Evolutionary conservation across 441 rosid genomes (phyloP), one percentile per base, ranked within the genome.

Genomic region (Adansonia madagascariensis): DNA sequence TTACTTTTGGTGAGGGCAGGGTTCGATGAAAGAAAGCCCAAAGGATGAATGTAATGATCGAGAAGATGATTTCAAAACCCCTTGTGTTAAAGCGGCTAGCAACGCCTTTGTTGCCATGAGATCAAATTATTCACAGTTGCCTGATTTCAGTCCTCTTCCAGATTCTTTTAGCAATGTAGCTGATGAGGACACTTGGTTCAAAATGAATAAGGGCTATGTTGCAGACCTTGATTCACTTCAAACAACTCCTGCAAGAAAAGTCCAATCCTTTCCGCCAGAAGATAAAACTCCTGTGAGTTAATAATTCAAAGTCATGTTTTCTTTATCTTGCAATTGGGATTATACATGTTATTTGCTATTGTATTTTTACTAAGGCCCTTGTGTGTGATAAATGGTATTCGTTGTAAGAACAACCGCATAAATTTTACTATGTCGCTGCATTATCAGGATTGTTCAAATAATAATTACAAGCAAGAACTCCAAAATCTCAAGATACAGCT

Each of bases 151-250:
- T 82, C 99, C 97, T 12, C 91, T 92, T 84, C 96, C 94, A 62
- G 89, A 90, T 85, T 80, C 89, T 78, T 81, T 89, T 70, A 89
- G 95, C 81, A 85, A 81, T 72, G 89, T 95, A 47, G 99, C 97
- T 50, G 99, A 95, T 82, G 97, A 95, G 86, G 99, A 95, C 79
- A 88, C 96, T 5, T 95, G 98, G 99, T 77, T 89, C 79, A 89
- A 90, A 84, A 87, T 95, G 88, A 95, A 95, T 84, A 90, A 91
- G 75, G 99, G 99, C 67, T 92, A 84, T 78, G 79, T 87, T 71
- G 89, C 92, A 79, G 94, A 95, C 84, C 96, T 95, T 57, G 97
- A 95, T 83, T 82, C 85, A 44, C 81, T 95, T 77, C 94, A 84
- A 77, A 84, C 82, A 82, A 92, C 98, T 81, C 95, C 98, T 31